A percentile compares a stretch with the other conserved stretches of the same genome.
These are phyloP conservation scores for Vitrella brassicaformis DNA, from an alignment of 73 alveolate species.

Conservation along the genomic window DNA sequence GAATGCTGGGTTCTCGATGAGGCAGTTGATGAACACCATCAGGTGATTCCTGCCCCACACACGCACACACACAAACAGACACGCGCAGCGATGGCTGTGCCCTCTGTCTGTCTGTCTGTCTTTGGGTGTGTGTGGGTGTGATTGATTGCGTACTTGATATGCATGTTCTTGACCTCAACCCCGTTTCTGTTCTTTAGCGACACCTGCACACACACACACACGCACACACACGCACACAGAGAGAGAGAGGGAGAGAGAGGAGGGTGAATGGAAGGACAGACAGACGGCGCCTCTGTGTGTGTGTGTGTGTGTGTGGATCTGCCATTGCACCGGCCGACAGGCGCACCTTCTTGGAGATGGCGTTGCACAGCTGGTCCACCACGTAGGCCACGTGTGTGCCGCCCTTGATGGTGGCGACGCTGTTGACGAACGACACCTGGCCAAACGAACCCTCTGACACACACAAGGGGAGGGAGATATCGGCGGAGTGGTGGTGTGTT, in stretches of 20 bases:
- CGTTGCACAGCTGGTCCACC: slow-evolving; percentile 80
- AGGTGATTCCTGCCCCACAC: slow-evolving; percentile 51
- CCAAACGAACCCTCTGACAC: slow-evolving; percentile 10
- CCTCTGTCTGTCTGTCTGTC: too few relatives aligned
- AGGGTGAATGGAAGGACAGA: neutral
- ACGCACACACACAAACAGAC: neutral
- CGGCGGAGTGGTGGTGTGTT: neutral
- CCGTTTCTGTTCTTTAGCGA: neutral
- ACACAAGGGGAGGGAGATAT: neutral
- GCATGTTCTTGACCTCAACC: neutral
- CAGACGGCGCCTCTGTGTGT: too few relatives aligned
- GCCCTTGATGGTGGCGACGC: slow-evolving; percentile 95
- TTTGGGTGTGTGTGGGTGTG: too few relatives aligned
- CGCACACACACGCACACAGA: too few relatives aligned
- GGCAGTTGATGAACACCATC: slow-evolving; percentile 83
- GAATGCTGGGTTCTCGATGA: slow-evolving; percentile 94
- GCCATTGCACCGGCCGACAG: too few relatives aligned
- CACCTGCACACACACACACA: too few relatives aligned
- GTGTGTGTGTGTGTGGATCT: too few relatives aligned
- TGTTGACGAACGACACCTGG: slow-evolving; percentile 92
- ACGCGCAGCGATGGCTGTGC: too few relatives aligned
- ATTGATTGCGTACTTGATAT: too few relatives aligned
- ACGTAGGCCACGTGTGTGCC: slow-evolving; percentile 97
- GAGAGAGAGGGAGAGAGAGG: neutral
- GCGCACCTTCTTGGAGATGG: slow-evolving; percentile 44